Percentiles rank a stretch among this genome's conserved stretches.
Conservation (phyloP, 1,284 basidiomycete species). For the Chondrostereum purpureum region DNA sequence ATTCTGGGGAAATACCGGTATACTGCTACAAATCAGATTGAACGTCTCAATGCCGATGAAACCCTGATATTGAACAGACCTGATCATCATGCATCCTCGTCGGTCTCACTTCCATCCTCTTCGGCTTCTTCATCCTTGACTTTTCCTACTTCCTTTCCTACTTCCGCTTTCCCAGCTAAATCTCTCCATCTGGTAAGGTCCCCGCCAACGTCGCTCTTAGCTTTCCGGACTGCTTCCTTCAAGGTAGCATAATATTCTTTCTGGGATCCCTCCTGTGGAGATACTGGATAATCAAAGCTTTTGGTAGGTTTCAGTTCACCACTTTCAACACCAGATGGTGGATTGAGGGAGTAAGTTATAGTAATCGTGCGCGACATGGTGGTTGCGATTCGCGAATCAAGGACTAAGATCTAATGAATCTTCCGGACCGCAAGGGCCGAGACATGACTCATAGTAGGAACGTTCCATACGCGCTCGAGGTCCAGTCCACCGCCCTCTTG, state of each 20-base stretch:
- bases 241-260: constrained; percentile 47
- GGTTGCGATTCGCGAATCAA: no score
- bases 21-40: no score
- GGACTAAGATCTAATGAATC: no score
- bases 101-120: constrained; percentile 31
- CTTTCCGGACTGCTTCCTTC: constrained; percentile 40
- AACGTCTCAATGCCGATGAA: no score
- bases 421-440: no score
- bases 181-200: constrained; percentile 68
- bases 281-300: not conserved
- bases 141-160: constrained; percentile 41
- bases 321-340: not conserved
- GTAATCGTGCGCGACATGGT: not conserved
- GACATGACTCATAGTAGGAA: no score
- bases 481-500: no score
- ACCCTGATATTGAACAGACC: no score
- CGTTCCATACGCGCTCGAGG: no score
- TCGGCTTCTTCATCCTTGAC: constrained; percentile 32
- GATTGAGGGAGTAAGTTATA: not conserved
- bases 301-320: not conserved
- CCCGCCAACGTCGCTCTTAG: constrained; percentile 47
- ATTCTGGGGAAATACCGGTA: no score
- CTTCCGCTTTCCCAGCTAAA: constrained; percentile 53
- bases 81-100: constrained; percentile 13
- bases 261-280: not conserved